Conservation (phyloP, 2,329 filamentous ascomycete genomes). For the Fusarium sp. region DNA sequence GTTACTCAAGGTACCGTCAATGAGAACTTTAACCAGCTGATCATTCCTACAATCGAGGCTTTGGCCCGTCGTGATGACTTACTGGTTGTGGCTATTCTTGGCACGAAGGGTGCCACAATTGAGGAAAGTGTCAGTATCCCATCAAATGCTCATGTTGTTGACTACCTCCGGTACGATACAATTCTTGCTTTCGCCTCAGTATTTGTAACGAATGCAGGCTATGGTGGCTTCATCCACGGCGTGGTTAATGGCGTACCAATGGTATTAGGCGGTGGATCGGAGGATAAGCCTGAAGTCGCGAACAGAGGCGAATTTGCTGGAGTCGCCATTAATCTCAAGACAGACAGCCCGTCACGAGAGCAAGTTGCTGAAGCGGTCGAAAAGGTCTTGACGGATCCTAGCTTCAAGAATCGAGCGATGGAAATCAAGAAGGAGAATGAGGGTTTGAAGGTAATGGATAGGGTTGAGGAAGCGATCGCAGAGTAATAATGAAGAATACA, state of each 20-base stretch:
- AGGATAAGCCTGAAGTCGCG: no score
- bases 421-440: no score
- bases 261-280: background rate
- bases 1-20: background rate
- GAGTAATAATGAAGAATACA: no score
- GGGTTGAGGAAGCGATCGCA: no score
- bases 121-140: background rate
- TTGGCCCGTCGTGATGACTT: background rate
- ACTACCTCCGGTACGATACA: background rate
- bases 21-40: background rate
- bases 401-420: no score
- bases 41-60: background rate
- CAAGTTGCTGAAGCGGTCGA: no score
- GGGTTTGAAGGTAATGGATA: no score
- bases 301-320: no score
- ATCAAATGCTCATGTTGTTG: background rate
- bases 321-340: no score
- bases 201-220: background rate
- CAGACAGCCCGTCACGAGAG: no score
- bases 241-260: background rate
- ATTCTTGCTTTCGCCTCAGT: background rate
- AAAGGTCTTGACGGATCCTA: no score
- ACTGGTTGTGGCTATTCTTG: background rate
- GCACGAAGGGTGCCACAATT: background rate
- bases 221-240: background rate